These are phyloP conservation scores for Mucor velutinosus DNA, from an alignment of 371 early-diverging fungal species.

Conservation along the genomic window DNA sequence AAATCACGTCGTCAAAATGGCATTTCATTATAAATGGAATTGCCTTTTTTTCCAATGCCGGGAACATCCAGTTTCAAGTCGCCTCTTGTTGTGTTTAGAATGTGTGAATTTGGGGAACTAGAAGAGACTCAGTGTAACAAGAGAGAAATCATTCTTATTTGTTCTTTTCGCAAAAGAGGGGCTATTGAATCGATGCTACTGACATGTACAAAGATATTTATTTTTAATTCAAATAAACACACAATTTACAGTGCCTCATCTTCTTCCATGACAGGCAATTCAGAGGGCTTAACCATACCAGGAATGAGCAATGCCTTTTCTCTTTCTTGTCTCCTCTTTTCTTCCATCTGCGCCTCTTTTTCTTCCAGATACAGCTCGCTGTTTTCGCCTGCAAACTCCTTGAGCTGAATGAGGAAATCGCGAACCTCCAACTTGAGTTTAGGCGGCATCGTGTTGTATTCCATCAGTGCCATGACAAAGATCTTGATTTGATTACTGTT, in stretches of 20 bases:
- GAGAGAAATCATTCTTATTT: background rate
- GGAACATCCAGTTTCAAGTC: background rate
- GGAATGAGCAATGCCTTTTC: slow-evolving; percentile 88
- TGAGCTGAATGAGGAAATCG: slow-evolving; percentile 96
- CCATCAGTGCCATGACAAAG: slow-evolving; percentile 89
- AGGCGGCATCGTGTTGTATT: slow-evolving; percentile 70
- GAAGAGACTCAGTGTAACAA: background rate
- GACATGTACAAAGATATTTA: background rate
- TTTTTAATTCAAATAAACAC: background rate
- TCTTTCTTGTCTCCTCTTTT: slow-evolving; percentile 75
- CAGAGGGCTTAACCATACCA: slow-evolving; percentile 95
- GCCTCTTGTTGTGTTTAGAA: background rate
- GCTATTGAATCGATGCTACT: background rate
- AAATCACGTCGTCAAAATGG: background rate
- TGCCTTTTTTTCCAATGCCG: background rate
- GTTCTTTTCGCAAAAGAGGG: background rate
- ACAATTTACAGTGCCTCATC: slow-evolving; percentile 49
- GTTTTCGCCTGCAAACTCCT: slow-evolving; percentile 92
- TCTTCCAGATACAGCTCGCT: slow-evolving; percentile 91
- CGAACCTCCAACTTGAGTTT: slow-evolving; percentile 92
- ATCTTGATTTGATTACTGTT: slow-evolving; percentile 77
- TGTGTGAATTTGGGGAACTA: background rate
- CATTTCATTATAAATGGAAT: background rate
- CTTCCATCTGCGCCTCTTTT: slow-evolving; percentile 83
- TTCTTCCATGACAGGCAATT: slow-evolving; percentile 74